A percentile compares a stretch with the other conserved stretches of the same genome.
Evolutionary conservation across 306 rosid species (phyloP).

Genomic region (Cucurbita pepo): DNA sequence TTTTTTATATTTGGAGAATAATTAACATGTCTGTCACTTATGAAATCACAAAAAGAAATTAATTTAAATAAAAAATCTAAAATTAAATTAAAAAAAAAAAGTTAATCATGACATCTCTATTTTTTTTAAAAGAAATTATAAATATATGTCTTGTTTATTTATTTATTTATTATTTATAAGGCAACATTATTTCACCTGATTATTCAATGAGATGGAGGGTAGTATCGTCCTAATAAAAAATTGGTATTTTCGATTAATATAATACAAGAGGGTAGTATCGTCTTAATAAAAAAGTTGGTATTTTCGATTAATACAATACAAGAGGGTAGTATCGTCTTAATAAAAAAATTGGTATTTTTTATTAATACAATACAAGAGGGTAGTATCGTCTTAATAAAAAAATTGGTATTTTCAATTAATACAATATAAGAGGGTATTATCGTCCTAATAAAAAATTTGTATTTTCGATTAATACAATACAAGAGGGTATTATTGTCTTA

Average conservation of each 20-base stretch:
- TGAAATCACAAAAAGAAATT: too few relatives aligned
- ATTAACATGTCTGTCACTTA: too few relatives aligned
- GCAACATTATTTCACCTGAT: background rate
- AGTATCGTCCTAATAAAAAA: constrained; percentile 1
- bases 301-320: background rate
- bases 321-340: constrained; percentile 16
- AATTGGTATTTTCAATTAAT: too few relatives aligned
- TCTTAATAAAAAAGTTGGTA: background rate
- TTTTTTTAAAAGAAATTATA: too few relatives aligned
- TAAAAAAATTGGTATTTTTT: background rate
- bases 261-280: background rate
- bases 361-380: background rate
- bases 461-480: background rate
- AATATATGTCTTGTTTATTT: too few relatives aligned
- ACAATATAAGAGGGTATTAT: constrained; percentile 16
- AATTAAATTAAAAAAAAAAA: too few relatives aligned
- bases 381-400: too few relatives aligned
- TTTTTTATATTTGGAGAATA: too few relatives aligned
- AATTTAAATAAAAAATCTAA: too few relatives aligned
- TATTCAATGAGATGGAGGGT: background rate
- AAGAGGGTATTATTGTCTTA: background rate
- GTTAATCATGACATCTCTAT: too few relatives aligned
- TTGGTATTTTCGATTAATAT: background rate
- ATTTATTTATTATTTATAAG: too few relatives aligned
- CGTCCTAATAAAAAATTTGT: background rate